phyloP scores from a whole-genome alignment of 768 basidiomycete genomes.

The Suillus spraguei region DNA sequence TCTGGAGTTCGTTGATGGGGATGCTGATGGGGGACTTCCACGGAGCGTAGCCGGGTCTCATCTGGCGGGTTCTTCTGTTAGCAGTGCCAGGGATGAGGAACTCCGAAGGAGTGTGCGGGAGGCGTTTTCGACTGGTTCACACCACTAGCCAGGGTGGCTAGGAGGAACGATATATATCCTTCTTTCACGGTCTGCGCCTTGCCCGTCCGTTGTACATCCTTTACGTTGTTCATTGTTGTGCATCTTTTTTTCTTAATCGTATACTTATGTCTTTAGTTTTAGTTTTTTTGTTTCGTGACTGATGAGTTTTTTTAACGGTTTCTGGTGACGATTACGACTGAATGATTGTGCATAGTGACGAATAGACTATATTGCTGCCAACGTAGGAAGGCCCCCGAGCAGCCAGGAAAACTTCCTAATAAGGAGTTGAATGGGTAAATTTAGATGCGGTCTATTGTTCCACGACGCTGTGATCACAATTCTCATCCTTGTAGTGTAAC shows the following conservation, averaged over 20 bases:
- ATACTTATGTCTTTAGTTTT: slow-evolving; percentile 10
- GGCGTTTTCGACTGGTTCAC: slow-evolving; percentile 71
- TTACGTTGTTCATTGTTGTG: slow-evolving; percentile 11
- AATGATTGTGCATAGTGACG: slow-evolving; percentile 3
- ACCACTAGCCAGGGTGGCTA: slow-evolving; percentile 31
- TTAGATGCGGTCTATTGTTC: slow-evolving; percentile 9
- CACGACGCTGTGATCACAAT: background rate
- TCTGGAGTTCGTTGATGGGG: slow-evolving; percentile 83
- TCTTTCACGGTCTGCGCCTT: background rate
- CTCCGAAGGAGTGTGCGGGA: slow-evolving; percentile 81
- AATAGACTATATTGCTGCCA: background rate
- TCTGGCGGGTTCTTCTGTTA: slow-evolving; percentile 68
- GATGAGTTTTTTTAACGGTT: slow-evolving; percentile 7
- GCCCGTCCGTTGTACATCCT: slow-evolving; percentile 11
- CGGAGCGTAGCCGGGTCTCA: slow-evolving; percentile 68
- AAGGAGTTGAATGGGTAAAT: background rate
- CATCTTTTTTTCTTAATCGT: slow-evolving; percentile 9
- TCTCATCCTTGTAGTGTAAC: slow-evolving; percentile 1
- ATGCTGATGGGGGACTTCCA: slow-evolving; percentile 58
- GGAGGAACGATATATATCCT: slow-evolving; percentile 9
- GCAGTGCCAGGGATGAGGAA: slow-evolving; percentile 68
- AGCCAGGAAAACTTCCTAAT: background rate
- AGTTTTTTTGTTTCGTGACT: background rate
- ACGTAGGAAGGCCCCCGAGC: background rate
- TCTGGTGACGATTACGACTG: background rate